These are phyloP conservation scores for Blastosporella zonata DNA, from an alignment of 1,284 basidiomycete genomes.

Conservation along the genomic window DNA sequence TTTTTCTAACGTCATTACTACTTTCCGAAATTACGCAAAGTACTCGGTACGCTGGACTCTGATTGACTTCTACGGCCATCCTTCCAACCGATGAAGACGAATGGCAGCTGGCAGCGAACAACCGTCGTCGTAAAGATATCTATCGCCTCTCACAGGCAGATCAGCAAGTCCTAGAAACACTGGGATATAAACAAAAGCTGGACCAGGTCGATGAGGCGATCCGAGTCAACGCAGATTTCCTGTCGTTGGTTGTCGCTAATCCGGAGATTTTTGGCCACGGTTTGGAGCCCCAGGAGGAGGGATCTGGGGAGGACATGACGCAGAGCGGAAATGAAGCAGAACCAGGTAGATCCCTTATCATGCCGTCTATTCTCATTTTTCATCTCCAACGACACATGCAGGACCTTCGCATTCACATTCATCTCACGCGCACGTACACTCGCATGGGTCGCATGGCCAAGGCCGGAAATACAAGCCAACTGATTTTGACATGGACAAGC, in stretches of 20 bases:
- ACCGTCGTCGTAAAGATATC: conserved; percentile 71
- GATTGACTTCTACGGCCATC: conserved; percentile 3
- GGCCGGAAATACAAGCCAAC: conserved; percentile 46
- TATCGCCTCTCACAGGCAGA: conserved; percentile 60
- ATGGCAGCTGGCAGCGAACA: conserved; percentile 67
- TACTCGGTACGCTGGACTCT: conserved; percentile 49
- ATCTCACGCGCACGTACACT: conserved; percentile 22
- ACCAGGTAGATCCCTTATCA: conserved; percentile 5
- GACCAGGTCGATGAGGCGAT: conserved; percentile 69
- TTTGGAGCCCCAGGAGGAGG: conserved; percentile 30
- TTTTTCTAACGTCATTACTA: conserved; percentile 65
- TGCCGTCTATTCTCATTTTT: neutral
- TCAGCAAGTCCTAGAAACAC: conserved; percentile 51
- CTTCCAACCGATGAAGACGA: conserved; percentile 11
- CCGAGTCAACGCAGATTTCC: conserved; percentile 64
- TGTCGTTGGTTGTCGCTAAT: conserved; percentile 62
- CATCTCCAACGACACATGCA: conserved; percentile 1
- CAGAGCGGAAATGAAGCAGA: conserved; percentile 1
- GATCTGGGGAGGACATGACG: conserved; percentile 27
- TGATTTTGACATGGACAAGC: conserved; percentile 81
- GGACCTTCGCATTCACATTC: conserved; percentile 25
- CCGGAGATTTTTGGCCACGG: conserved; percentile 72
- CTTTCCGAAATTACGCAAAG: conserved; percentile 63
- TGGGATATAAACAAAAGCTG: conserved; percentile 70
- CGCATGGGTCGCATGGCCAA: conserved; percentile 24